phyloP scores from a whole-genome alignment of 805 yeast genomes.

The Yarrowia alimentaria region DNA sequence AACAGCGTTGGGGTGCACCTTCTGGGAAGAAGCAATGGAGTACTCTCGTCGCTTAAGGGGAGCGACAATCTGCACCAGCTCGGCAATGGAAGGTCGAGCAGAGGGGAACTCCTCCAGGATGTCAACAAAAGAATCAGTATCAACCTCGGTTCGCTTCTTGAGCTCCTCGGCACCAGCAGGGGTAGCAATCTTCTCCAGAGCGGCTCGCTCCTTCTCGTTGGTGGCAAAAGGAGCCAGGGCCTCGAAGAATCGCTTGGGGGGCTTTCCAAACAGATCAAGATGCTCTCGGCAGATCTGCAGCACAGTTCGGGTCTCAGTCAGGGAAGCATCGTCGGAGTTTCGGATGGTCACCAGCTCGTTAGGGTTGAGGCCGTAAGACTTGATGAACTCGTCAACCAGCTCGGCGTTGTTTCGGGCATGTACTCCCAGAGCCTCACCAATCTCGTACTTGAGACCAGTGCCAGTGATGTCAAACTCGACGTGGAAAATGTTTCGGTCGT shows the following conservation, averaged over 20 bases:
- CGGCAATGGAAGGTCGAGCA: conserved; percentile 72
- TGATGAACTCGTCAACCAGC: conserved; percentile 66
- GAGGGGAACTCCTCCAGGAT: conserved; percentile 74
- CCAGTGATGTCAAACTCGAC: conserved; percentile 90
- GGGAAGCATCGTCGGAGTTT: conserved; percentile 50
- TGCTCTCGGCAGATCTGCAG: conserved; percentile 78
- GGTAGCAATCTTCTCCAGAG: conserved; percentile 62
- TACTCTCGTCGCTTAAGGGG: conserved; percentile 96
- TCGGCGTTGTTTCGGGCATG: conserved; percentile 79
- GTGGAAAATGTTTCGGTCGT: conserved; percentile 93
- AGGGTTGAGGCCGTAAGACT: conserved; percentile 67
- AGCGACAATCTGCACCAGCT: conserved; percentile 69
- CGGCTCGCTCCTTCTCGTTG: conserved; percentile 62
- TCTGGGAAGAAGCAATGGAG: conserved; percentile 95
- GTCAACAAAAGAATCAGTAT: conserved; percentile 77
- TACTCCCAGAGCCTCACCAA: conserved; percentile 95
- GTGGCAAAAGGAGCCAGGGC: conserved; percentile 69
- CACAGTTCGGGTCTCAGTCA: conserved; percentile 72
- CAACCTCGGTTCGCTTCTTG: conserved; percentile 81
- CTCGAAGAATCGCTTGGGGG: conserved; percentile 93
- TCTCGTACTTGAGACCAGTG: conserved; percentile 85
- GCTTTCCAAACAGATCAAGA: conserved; percentile 88
- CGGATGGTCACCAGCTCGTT: conserved; percentile 69
- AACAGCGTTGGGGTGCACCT: conserved; percentile 83
- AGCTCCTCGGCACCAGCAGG: conserved; percentile 82